phyloP scores from a whole-genome alignment of 1,139 yeast genomes.

The Candida sojae region DNA sequence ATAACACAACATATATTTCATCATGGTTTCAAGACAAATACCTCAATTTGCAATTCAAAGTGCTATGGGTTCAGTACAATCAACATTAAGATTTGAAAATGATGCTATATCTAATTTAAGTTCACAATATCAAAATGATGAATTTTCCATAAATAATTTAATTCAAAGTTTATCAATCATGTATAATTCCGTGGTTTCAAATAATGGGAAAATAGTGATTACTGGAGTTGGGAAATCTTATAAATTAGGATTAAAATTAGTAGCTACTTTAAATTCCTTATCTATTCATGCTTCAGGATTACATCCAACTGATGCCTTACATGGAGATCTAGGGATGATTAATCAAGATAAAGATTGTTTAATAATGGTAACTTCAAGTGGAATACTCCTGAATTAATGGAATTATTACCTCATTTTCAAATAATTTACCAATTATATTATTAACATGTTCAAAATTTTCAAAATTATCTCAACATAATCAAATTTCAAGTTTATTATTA shows the following conservation, averaged over 20 bases:
- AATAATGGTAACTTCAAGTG: constrained; percentile 75
- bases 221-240: constrained; percentile 85
- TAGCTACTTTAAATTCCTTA: constrained; percentile 80
- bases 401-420: constrained; percentile 58
- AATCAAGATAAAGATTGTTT: constrained; percentile 60
- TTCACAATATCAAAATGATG: constrained; percentile 31
- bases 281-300: constrained; percentile 67
- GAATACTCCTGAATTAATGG: constrained; percentile 73
- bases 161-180: constrained; percentile 51
- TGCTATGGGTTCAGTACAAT: constrained; percentile 29
- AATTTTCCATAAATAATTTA: constrained; percentile 52
- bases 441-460: constrained; percentile 62
- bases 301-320: constrained; percentile 88
- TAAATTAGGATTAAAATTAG: constrained; percentile 76
- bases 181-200: constrained; percentile 44
- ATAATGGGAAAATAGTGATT: constrained; percentile 68
- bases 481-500: constrained; percentile 52
- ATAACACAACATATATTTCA: neutral
- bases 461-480: constrained; percentile 44
- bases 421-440: constrained; percentile 54
- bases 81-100: constrained; percentile 33
- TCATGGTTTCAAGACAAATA: neutral
- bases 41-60: constrained; percentile 3
- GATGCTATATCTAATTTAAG: constrained; percentile 35
- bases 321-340: constrained; percentile 83